These are phyloP conservation scores for Apiospora phragmitis DNA, from an alignment of 2,329 filamentous ascomycete species.

Conservation along the genomic window DNA sequence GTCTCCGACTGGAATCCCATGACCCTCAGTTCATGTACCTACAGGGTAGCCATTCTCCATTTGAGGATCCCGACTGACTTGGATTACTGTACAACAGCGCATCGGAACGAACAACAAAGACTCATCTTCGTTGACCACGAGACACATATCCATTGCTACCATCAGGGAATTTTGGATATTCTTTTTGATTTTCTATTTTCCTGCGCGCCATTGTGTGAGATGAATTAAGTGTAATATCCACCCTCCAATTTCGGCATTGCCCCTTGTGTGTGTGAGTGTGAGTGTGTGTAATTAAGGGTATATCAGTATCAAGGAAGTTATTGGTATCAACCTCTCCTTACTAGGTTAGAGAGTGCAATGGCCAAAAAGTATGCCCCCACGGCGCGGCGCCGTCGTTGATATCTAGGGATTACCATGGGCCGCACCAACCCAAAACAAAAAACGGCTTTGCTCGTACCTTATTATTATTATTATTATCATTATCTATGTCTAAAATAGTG, in stretches of 20 bases:
- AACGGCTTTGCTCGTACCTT: constrained; percentile 1
- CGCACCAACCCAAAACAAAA: constrained; percentile 1
- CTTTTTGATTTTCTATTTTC: background rate
- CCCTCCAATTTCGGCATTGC: background rate
- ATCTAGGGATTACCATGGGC: constrained; percentile 1
- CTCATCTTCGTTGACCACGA: background rate
- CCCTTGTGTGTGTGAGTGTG: background rate
- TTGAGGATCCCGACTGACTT: background rate
- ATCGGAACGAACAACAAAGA: background rate
- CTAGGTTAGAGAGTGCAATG: background rate
- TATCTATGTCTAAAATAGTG: background rate
- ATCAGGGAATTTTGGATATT: background rate
- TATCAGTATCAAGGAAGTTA: background rate
- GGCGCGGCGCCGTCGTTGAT: background rate
- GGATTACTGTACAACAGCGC: constrained; percentile 2
- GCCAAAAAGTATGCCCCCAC: constrained; percentile 1
- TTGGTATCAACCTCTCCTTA: background rate
- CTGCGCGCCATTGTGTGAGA: background rate
- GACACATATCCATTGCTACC: background rate
- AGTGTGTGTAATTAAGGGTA: background rate
- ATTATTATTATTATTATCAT: background rate
- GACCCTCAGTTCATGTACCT: constrained; percentile 6
- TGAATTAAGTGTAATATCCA: background rate
- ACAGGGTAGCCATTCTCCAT: constrained; percentile 5
- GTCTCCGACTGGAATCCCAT: background rate